Evolutionary conservation across 306 rosid species (phyloP), one percentile per base, ranked within the genome.

Genomic region (Cicer bijugum): DNA sequence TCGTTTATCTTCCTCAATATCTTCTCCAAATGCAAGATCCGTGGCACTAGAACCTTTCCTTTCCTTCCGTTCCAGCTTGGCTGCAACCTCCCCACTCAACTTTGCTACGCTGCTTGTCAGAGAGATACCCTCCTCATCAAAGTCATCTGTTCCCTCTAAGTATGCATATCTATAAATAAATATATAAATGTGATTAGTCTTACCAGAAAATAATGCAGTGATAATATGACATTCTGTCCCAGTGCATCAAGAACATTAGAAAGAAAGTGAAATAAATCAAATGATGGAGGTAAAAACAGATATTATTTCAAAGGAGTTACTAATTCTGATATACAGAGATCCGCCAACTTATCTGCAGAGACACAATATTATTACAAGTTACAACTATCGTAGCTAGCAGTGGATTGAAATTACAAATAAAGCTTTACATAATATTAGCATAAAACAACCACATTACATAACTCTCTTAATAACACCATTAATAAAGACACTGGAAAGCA

Each of bases 51-150:
- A 64, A 11, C 75, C 87, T 76, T 81, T 87, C 79, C 87, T 84
- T 76, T 83, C 87, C 50, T 85, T 85, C 58, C 84, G 65, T 16
- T 84, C 88, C 55, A 82, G 50, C 74, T 84, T 91, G 15, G 74
- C 61, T 4, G 77, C 78, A 69, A 76, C 82, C 75, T 89, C 97
- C 16, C 76, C 90, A 44, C 79, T 81, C 67, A 80, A 75, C 86
- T 80, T 84, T 57, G 79, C 62, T 40, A 78, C 86, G 35, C 87
- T 75, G 52, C 91, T 82, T 17, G 97, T 90, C 80, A 93, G 82
- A 38, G 96, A 77, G 68, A 93, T 84, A 38, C 98, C 98, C 84
- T 92, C 98, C 74, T 92, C 98, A 14, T 93, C 97, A 75, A 89
- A 79, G 48, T 90, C 96, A 48, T 93, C 96, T 5, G 88, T 69